Evolutionary conservation across 345 rosid genomes (phyloP), one percentile per base, ranked within the genome.

Genomic region (Aethionema arabicum): DNA sequence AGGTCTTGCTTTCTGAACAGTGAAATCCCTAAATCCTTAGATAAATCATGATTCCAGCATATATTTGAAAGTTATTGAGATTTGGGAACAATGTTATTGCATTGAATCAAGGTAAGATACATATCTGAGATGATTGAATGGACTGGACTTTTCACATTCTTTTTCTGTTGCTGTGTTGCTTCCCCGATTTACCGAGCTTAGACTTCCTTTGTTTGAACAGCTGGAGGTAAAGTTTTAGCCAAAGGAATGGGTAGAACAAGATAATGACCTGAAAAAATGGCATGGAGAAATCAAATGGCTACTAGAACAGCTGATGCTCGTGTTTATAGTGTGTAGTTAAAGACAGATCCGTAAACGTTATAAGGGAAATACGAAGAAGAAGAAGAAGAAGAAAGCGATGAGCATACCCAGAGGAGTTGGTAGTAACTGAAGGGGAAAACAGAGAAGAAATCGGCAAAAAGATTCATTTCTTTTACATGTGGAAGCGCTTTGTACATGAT

Each of bases 401-500:
- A 37, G 69, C 81, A 31, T 79, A 89, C 96, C 87, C 6, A 52
- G 68, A 89, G 46, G 52, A 86, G 78, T 53, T 74, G 29, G 68
- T 77, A 72, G 71, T 85, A 85, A 66, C 67, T 75, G 80, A 89
- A 83, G 35, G 90, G 91, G 50, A 87, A 69, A 58, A 54, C 58
- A 21, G 80, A 54, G 63, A 85, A 92, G 65, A 69, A 68, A 72
- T 74, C 59, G 4, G 79, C 80, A 14, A 68, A 83, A 68, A 82
- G 85, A 56, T 74, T 74, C 51, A 53, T 84, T 79, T 81, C 71
- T 80, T 82, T 80, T 31, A 81, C 71, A 68, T 47, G 64, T 41
- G 93, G 91, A 78, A 89, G 90, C 41, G 93, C 93, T 79, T 80
- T 76, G 74, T 80, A 82, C 84, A 85, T 81, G 43, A 82, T 71